phyloP scores from a whole-genome alignment of 495 filamentous ascomycete genomes.

The Daldinia decipiens region DNA sequence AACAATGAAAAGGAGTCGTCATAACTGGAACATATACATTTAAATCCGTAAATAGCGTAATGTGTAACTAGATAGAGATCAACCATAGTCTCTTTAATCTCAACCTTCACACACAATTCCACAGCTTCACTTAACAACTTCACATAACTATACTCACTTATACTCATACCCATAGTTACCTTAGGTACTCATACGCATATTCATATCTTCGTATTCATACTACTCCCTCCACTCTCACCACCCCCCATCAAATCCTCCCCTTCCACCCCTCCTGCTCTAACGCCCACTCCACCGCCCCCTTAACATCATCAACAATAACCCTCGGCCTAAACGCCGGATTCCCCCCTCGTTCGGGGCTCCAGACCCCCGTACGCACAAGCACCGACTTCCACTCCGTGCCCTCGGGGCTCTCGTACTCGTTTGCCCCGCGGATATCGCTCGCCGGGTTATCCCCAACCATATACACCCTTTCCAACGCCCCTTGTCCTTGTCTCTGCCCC shows the following conservation, averaged over 20 bases:
- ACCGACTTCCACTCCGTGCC: conserved; percentile 82
- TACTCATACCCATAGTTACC: background rate
- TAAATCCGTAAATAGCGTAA: background rate
- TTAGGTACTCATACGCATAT: background rate
- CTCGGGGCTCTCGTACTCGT: conserved; percentile 70
- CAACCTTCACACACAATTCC: background rate
- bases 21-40: background rate
- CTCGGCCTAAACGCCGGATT: conserved; percentile 57
- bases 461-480: conserved; percentile 77
- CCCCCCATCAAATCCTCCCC: conserved; percentile 19
- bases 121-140: background rate
- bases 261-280: conserved; percentile 54
- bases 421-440: conserved; percentile 91
- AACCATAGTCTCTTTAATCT: background rate
- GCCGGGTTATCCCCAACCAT: conserved; percentile 99
- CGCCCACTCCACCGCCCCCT: conserved; percentile 56
- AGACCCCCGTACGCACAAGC: conserved; percentile 88
- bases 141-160: background rate
- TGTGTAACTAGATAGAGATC: background rate
- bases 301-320: conserved; percentile 71
- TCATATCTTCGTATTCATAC: background rate
- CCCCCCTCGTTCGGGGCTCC: conserved; percentile 59
- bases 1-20: too few species aligned
- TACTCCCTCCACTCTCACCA: background rate
- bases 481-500: conserved; percentile 35